Evolutionary conservation across 2,329 filamentous ascomycete genomes (phyloP), one percentile per base, ranked within the genome.

Genomic region (Phialocephala subalpina): DNA sequence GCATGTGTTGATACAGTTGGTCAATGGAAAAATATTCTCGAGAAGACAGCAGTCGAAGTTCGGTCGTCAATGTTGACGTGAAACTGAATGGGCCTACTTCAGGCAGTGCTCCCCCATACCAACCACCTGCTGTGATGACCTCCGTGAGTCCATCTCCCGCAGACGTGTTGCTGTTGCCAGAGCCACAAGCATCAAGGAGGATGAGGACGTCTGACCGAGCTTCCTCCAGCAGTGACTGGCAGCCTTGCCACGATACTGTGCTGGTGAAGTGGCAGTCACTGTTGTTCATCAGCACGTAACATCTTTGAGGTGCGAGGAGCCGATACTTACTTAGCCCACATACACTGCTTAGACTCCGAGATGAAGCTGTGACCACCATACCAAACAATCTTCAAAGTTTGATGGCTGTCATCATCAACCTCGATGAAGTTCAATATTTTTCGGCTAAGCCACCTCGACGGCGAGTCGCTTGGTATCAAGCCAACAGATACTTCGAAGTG

Each of bases 381-480:
- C 38, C 38, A 42, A 14, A 42, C 38, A 42, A 42, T 42, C 38
- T 42, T 42, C 12, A 42, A n/a, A n/a, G 12, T 42, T 42, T 42
- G 12, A n/a, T 12, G 38, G 38, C 38, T 42, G 18, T 42, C 38
- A 6, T 42, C 38, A 14, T 42, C 38, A 12, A 42, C 18, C 38
- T 42, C 38, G 38, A 42, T 42, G 38, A 42, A 42, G 38, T 42
- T 42, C 38, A 42, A 42, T 22, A 11, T 25, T 3, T 49, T 2
- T 22, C 45, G 6, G 7, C n/a, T 25, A 22, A 20, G n/a, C 45
- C 20, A 49, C 20, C n/a, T 22, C 22, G 20, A 49, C 22, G 45
- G 45, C 12, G 45, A 49, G 45, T 49, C 45, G 18, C 45, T 49
- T 49, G 45, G 45, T 22, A 49, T 49, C 45, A 49, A 25, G 20